These are phyloP conservation scores for Xylaria curta DNA, from an alignment of 495 filamentous ascomycete genomes.

Conservation along the genomic window DNA sequence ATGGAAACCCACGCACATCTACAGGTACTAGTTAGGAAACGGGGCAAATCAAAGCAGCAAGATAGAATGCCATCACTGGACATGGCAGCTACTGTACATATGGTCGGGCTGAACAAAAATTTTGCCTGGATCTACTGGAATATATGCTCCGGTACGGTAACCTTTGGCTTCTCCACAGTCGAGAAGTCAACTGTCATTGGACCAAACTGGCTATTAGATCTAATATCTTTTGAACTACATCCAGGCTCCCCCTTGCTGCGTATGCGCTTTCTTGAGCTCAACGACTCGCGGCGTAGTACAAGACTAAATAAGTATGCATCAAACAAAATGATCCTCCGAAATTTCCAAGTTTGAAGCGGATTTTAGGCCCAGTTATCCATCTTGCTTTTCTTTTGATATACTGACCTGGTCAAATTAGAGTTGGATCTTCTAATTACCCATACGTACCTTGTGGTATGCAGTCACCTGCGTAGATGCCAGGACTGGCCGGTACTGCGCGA, in stretches of 20 bases:
- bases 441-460: not conserved
- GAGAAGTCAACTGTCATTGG: slow-evolving; percentile 1
- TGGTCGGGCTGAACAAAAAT: not conserved
- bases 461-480: not conserved
- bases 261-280: not conserved
- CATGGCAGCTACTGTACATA: not conserved
- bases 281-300: not conserved
- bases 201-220: not conserved
- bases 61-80: not conserved
- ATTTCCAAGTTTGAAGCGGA: not conserved
- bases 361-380: not conserved
- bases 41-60: not conserved
- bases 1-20: not conserved
- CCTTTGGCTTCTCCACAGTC: slow-evolving; percentile 13
- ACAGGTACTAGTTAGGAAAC: not conserved
- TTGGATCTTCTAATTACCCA: not conserved
- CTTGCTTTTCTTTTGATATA: not conserved
- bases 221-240: not conserved
- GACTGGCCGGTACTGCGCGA: not conserved
- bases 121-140: not conserved
- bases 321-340: not conserved
- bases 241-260: not conserved
- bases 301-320: not conserved
- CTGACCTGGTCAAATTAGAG: not conserved
- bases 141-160: slow-evolving; percentile 5